Conservation (phyloP, 2,329 filamentous ascomycete species). For the Sclerotiophoma versabilis region DNA sequence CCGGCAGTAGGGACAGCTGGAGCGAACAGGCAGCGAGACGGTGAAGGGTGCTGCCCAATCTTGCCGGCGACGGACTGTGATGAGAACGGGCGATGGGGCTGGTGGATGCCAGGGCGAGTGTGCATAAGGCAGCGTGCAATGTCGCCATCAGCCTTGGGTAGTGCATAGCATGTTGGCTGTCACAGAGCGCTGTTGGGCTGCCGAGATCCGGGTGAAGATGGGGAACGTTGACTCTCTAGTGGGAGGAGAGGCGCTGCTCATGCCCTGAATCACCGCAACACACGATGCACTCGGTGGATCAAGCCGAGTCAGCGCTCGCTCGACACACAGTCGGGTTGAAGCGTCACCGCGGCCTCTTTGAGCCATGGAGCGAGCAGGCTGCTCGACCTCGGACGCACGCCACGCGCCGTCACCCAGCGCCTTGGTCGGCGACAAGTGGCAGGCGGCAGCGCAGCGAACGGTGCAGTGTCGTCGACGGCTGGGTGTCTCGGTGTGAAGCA, state of each 20-base stretch:
- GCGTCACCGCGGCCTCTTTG: slow-evolving; percentile 6
- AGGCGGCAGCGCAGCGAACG: not conserved
- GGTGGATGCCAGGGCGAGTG: slow-evolving; percentile 6
- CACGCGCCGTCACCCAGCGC: slow-evolving; percentile 11
- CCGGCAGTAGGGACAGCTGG: slow-evolving; percentile 9
- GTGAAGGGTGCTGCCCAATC: slow-evolving; percentile 16
- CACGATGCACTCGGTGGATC: not conserved
- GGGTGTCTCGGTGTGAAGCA: no score
- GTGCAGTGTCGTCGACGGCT: not conserved
- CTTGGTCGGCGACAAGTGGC: not conserved
- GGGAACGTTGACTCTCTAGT: not conserved
- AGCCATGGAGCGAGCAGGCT: slow-evolving; percentile 2
- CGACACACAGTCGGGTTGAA: slow-evolving; percentile 4
- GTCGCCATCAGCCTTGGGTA: slow-evolving; percentile 8
- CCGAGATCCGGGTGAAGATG: not conserved
- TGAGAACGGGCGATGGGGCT: slow-evolving; percentile 10
- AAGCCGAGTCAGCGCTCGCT: slow-evolving; percentile 11
- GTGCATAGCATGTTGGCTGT: not conserved
- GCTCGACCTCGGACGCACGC: slow-evolving; percentile 1
- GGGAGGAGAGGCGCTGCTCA: not conserved
- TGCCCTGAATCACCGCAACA: slow-evolving; percentile 1
- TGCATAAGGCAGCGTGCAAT: not conserved
- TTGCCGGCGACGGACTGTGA: slow-evolving; percentile 5
- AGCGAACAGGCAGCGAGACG: slow-evolving; percentile 13
- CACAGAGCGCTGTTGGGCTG: not conserved